phyloP scores from a whole-genome alignment of 75 land plant genomes.

The Pinus albicaulis region DNA sequence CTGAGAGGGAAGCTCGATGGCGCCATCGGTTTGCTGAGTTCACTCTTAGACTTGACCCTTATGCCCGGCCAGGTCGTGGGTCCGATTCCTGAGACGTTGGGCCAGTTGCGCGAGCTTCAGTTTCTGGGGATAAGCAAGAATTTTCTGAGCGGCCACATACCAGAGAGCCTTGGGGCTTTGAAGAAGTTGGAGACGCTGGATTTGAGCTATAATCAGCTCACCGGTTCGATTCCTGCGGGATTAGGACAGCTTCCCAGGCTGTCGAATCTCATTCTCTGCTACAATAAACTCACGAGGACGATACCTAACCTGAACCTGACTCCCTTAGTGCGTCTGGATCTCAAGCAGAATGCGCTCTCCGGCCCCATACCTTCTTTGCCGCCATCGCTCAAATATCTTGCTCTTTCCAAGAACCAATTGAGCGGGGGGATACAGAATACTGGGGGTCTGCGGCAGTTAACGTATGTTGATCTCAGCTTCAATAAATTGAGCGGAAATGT shows the following conservation, averaged over 20 bases:
- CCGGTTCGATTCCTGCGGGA: conserved; percentile 45
- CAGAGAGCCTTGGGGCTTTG: conserved; percentile 32
- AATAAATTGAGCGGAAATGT: conserved; percentile 63
- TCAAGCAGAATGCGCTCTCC: conserved; percentile 48
- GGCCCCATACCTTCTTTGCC: conserved; percentile 62
- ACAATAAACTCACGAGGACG: conserved; percentile 58
- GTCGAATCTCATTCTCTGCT: conserved; percentile 51
- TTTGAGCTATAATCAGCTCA: conserved; percentile 57
- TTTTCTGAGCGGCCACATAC: conserved; percentile 51
- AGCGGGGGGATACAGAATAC: conserved; percentile 37
- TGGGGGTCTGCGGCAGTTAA: conserved; percentile 26
- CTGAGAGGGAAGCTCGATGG: conserved; percentile 48
- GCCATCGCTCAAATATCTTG: conserved; percentile 54
- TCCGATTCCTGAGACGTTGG: conserved; percentile 33
- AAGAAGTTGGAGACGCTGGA: conserved; percentile 47
- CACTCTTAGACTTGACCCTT: conserved; percentile 42
- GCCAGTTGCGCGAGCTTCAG: conserved; percentile 31
- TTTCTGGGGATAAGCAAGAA: conserved; percentile 64
- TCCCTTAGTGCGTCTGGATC: conserved; percentile 50
- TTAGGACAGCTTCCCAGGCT: conserved; percentile 42
- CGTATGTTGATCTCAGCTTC: conserved; percentile 68
- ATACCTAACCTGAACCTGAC: conserved; percentile 34
- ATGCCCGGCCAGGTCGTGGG: conserved; percentile 65
- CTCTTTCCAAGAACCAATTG: conserved; percentile 57
- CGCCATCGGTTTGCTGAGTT: conserved; percentile 36